Base-by-base conservation (phyloP, 2,329 filamentous ascomycete species). In the Penicillium sp. region DNA sequence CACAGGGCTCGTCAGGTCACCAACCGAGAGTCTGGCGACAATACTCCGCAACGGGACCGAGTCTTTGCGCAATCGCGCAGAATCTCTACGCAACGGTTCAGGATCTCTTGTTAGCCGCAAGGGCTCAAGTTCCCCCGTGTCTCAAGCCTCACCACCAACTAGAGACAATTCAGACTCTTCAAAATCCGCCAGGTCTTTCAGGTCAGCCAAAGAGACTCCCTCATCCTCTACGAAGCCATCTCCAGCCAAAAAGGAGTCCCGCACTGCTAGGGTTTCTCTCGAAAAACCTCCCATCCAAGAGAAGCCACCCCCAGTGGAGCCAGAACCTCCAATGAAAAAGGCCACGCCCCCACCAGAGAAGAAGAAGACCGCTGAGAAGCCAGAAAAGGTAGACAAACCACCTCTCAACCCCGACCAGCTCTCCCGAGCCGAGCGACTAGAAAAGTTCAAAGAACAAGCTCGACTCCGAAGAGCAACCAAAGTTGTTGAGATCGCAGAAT, bases 401-500 rank as follows among this genome's bases (percentile, higher is more conserved):
- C 24, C 52, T 37, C 13, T 27, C 49, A 31, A 11, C 14, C 3
- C 46, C 3, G 58, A 58, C 11, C 56, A 54, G 21, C 44, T 56
- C 0, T 37, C 54, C 24, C 61, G 61, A 21, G 49, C 54, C 3
- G 56, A 63, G n/a, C 56, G 59, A 35, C 50, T 63, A 4, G 61
- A 63, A 24, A 57, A 45, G 19, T 63, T 63, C 51, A 63, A 63
- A 45, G 61, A 63, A 50, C 52, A 62, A 31, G 61, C 61, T 11
- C 61, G 61, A 14, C 24, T 52, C 27, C 61, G 59, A 14, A 54
- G 61, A 13, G 59, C 57, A 13, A 53, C 53, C 5, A 61, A 46
- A 50, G 57, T 67, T 2, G 47, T 66, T 5, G 70, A 71, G 55
- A 69, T 74, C 19, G 73, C 73, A 4, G 73, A 75, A 50, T 54